These are phyloP conservation scores for Ogataea hybrid DNA, from an alignment of 1,139 yeast species.

Conservation along the genomic window DNA sequence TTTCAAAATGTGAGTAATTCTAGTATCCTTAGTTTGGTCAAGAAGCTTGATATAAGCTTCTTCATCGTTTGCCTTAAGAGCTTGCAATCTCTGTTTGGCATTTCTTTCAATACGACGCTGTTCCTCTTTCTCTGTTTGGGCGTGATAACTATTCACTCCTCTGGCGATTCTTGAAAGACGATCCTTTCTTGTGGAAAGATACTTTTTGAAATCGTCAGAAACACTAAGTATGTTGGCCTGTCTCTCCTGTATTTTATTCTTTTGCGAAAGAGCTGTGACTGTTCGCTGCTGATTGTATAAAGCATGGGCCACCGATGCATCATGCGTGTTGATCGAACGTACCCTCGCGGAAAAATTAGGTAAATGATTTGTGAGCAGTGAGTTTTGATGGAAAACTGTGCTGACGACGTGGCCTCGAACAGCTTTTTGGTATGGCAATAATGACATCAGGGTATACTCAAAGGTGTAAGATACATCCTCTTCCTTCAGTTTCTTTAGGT, in stretches of 20 bases:
- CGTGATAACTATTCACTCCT: constrained; percentile 31
- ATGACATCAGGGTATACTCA: constrained; percentile 48
- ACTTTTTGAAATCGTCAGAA: constrained; percentile 35
- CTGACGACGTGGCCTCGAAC: constrained; percentile 62
- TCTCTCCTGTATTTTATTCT: constrained; percentile 46
- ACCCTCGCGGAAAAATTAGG: constrained; percentile 76
- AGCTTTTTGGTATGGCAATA: constrained; percentile 63
- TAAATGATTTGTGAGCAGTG: constrained; percentile 67
- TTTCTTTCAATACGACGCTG: constrained; percentile 82
- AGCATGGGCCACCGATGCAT: constrained; percentile 41
- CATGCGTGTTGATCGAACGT: constrained; percentile 50
- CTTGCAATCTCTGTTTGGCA: constrained; percentile 96
- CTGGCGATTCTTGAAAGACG: constrained; percentile 28
- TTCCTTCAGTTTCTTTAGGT: constrained; percentile 19
- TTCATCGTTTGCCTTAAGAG: constrained; percentile 94
- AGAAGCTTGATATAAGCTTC: constrained; percentile 93
- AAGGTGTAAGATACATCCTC: constrained; percentile 34
- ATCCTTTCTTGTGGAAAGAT: constrained; percentile 26
- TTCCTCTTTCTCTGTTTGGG: constrained; percentile 83
- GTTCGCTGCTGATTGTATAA: constrained; percentile 47
- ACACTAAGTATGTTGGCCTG: constrained; percentile 45
- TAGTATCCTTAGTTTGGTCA: constrained; percentile 95
- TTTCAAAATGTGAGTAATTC: constrained; percentile 89
- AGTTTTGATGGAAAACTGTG: constrained; percentile 63
- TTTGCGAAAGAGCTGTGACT: constrained; percentile 44